Conservation (phyloP, 805 yeast genomes). For the Starmerella davenportii region DNA sequence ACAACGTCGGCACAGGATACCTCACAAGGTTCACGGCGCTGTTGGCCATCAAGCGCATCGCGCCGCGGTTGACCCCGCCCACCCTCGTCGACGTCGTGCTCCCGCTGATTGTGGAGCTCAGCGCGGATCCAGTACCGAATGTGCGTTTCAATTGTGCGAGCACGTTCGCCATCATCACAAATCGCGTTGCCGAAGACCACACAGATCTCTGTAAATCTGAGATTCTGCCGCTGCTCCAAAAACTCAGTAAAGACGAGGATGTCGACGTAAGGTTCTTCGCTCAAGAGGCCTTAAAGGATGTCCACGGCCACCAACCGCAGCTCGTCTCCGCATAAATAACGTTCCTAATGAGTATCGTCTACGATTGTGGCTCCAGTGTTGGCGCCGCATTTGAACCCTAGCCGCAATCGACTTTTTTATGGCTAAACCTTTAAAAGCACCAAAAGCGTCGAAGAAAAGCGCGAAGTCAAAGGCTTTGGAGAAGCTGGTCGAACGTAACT, state of each 20-base stretch:
- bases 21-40: slow-evolving; percentile 82
- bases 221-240: slow-evolving; percentile 47
- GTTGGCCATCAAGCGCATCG: slow-evolving; percentile 67
- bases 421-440: too few species aligned
- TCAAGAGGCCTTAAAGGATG: slow-evolving; percentile 35
- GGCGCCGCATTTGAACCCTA: too few species aligned
- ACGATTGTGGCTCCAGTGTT: not conserved
- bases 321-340: too few species aligned
- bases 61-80: slow-evolving; percentile 46
- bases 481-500: slow-evolving; percentile 12
- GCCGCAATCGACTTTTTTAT: too few species aligned
- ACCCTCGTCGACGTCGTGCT: slow-evolving; percentile 47
- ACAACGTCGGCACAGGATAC: slow-evolving; percentile 41
- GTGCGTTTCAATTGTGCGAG: slow-evolving; percentile 91
- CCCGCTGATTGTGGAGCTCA: slow-evolving; percentile 60
- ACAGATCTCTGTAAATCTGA: slow-evolving; percentile 29
- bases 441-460: too few species aligned
- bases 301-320: slow-evolving; percentile 12
- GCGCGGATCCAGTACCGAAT: slow-evolving; percentile 77
- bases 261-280: slow-evolving; percentile 83
- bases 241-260: slow-evolving; percentile 54
- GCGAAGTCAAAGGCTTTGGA: too few species aligned
- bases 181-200: slow-evolving; percentile 28
- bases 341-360: not conserved
- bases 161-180: slow-evolving; percentile 43